These are phyloP conservation scores for Triticum aestivum DNA, from an alignment of 176 grass and related monocot species.

Conservation along the genomic window DNA sequence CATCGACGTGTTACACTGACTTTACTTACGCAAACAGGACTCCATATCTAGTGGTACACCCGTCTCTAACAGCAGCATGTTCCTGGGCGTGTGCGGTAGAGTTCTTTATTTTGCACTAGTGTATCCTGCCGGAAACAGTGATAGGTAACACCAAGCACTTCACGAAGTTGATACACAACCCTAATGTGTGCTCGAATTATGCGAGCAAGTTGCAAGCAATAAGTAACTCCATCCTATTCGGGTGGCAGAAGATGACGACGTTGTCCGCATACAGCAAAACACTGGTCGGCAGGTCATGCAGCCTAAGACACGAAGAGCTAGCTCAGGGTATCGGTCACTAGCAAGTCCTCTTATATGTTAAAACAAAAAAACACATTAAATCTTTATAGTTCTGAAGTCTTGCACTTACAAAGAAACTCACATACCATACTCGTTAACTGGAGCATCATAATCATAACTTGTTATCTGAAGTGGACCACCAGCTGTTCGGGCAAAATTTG, in stretches of 20 bases:
- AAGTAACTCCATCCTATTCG: neutral
- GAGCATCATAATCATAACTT: slow-evolving; percentile 98
- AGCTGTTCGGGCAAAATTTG: slow-evolving; percentile 93
- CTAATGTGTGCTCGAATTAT: neutral
- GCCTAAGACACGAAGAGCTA: neutral
- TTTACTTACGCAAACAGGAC: neutral
- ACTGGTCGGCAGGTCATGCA: neutral
- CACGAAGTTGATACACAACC: neutral
- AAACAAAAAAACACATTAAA: slow-evolving; percentile 22
- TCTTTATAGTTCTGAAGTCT: slow-evolving; percentile 9
- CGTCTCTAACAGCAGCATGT: no score
- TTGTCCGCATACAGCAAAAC: neutral
- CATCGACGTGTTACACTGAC: neutral
- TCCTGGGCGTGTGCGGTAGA: no score
- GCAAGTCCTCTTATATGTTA: neutral
- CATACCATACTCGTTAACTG: slow-evolving; percentile 92
- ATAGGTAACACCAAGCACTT: neutral
- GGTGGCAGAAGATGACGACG: neutral
- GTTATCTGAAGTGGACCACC: slow-evolving; percentile 91
- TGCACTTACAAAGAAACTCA: slow-evolving; percentile 9
- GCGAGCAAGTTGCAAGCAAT: neutral
- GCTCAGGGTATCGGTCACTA: neutral
- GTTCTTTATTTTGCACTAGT: no score
- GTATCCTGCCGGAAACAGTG: neutral
- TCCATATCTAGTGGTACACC: no score